phyloP scores from a whole-genome alignment of 2,329 filamentous ascomycete genomes.

The Verticillium albo-atrum region DNA sequence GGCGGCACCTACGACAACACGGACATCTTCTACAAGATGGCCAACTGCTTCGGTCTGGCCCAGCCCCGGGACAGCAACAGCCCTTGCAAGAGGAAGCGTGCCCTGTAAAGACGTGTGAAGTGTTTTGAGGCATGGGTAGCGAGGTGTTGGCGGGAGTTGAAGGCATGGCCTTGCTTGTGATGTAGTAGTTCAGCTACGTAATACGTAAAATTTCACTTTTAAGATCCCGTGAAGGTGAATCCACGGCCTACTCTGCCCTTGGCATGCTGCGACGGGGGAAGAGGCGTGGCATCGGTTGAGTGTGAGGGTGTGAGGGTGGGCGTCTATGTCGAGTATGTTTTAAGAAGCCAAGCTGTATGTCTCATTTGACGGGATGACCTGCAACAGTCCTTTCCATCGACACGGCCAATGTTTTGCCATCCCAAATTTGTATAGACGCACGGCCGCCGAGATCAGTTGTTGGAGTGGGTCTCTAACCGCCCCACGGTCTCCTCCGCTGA shows the following conservation, averaged over 20 bases:
- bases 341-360: too few species aligned
- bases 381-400: too few species aligned
- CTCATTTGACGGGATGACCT: too few species aligned
- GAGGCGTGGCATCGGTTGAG: too few species aligned
- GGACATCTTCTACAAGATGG: constrained; percentile 72
- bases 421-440: too few species aligned
- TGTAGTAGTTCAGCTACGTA: neutral
- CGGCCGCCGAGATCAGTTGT: too few species aligned
- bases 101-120: neutral
- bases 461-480: too few species aligned
- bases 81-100: neutral
- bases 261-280: neutral
- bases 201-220: neutral
- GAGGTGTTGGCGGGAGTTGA: neutral
- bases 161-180: neutral
- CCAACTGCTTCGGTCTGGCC: constrained; percentile 58
- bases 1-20: constrained; percentile 67
- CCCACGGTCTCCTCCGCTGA: neutral
- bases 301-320: too few species aligned
- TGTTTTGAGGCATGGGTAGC: neutral
- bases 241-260: too few species aligned
- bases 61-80: constrained; percentile 13
- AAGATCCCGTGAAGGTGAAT: neutral
- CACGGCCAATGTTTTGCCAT: too few species aligned
- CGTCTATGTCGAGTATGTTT: too few species aligned